Evolutionary conservation across 345 rosid genomes (phyloP).

Genomic region (Hibiscus syriacus): DNA sequence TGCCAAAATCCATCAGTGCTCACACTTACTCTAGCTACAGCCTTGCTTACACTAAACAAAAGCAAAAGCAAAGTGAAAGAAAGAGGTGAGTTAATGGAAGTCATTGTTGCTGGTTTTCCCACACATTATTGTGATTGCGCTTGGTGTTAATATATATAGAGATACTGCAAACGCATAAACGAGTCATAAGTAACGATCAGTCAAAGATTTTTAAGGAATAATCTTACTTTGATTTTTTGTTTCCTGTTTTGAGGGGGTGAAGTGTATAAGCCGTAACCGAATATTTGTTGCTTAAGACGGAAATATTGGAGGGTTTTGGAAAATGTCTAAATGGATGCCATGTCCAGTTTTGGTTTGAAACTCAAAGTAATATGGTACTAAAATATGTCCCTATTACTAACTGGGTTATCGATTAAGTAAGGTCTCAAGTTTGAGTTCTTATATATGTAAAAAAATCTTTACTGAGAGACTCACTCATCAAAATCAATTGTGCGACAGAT

Average conservation of each 20-base stretch:
- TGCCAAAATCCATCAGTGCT: neutral
- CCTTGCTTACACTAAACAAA: neutral
- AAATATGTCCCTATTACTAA: too few species aligned
- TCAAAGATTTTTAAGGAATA: neutral
- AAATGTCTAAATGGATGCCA: neutral
- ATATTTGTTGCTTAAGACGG: constrained; percentile 11
- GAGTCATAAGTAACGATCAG: constrained; percentile 2
- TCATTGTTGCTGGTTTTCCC: neutral
- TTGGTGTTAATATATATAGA: neutral
- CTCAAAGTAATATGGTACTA: too few species aligned
- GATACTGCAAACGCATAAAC: constrained; percentile 9
- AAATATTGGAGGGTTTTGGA: neutral
- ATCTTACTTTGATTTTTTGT: neutral
- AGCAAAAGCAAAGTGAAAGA: constrained; percentile 3
- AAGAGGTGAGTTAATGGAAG: neutral
- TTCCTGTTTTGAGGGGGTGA: neutral
- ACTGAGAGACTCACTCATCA: too few species aligned
- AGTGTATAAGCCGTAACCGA: neutral
- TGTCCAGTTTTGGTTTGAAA: too few species aligned
- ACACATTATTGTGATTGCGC: neutral
- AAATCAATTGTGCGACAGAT: too few species aligned
- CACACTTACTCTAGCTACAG: neutral
- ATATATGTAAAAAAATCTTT: too few species aligned
- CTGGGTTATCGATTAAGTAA: too few species aligned
- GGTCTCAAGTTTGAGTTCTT: too few species aligned